Conservation (phyloP, 2,329 filamentous ascomycete species). For the Zarea fungicola region DNA sequence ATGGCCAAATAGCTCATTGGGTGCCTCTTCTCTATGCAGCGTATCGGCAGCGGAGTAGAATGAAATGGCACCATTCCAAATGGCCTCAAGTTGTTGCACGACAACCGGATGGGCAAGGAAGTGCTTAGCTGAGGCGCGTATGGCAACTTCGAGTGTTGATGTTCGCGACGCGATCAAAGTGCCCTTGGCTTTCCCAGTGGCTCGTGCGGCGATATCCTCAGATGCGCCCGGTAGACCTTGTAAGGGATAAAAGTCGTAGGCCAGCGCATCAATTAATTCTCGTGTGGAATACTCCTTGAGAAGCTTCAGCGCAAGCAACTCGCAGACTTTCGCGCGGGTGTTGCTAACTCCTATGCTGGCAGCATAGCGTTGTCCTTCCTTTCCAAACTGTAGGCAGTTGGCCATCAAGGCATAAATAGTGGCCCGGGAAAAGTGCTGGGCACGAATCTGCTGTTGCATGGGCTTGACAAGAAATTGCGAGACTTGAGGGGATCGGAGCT, state of each 20-base stretch:
- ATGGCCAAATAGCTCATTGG: constrained; percentile 22
- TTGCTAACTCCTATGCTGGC: constrained; percentile 79
- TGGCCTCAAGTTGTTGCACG: constrained; percentile 90
- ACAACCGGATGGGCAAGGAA: constrained; percentile 89
- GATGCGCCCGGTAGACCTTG: constrained; percentile 62
- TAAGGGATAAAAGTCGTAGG: constrained; percentile 90
- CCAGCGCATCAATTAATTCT: constrained; percentile 88
- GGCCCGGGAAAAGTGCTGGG: constrained; percentile 77
- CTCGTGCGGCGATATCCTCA: constrained; percentile 28
- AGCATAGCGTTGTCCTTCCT: constrained; percentile 76
- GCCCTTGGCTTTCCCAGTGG: constrained; percentile 37
- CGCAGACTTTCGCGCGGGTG: constrained; percentile 82
- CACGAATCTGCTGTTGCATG: constrained; percentile 82
- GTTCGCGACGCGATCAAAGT: constrained; percentile 64
- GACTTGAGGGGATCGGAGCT: constrained; percentile 89
- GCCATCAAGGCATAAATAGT: constrained; percentile 88
- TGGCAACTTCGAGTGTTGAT: constrained; percentile 88
- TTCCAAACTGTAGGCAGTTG: constrained; percentile 88
- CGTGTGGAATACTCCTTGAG: constrained; percentile 84
- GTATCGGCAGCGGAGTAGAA: constrained; percentile 87
- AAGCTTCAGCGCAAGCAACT: constrained; percentile 83
- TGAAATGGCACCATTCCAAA: constrained; percentile 93
- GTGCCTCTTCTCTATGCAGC: constrained; percentile 59
- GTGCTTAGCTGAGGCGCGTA: constrained; percentile 85
- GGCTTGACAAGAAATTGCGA: constrained; percentile 95